Evolutionary conservation across 2,329 filamentous ascomycete species (phyloP).

Genomic region (Anisogramma anomala): DNA sequence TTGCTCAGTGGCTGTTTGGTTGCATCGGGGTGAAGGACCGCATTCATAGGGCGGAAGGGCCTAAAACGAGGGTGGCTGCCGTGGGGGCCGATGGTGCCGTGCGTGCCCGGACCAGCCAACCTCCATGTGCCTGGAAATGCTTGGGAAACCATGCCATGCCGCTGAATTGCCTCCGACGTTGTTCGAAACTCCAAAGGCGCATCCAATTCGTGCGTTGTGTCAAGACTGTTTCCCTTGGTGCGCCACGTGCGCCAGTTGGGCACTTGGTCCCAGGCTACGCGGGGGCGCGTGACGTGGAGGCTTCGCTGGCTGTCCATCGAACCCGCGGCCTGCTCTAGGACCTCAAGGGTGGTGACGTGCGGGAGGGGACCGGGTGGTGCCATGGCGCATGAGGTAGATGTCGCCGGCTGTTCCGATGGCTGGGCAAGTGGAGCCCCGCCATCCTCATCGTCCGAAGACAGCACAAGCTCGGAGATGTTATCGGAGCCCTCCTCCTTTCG

Average conservation of each 20-base stretch:
- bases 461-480: too few species aligned
- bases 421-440: too few species aligned
- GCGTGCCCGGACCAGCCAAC: not conserved
- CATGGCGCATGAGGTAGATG: too few species aligned
- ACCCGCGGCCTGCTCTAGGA: not conserved
- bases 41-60: constrained; percentile 5
- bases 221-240: too few species aligned
- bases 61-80: not conserved
- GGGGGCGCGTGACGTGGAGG: not conserved
- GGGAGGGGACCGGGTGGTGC: not conserved
- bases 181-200: too few species aligned
- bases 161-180: too few species aligned
- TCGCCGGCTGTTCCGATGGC: not conserved
- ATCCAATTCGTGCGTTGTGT: too few species aligned
- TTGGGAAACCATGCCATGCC: too few species aligned
- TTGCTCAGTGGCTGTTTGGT: not conserved
- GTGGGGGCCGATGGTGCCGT: not conserved
- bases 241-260: not conserved
- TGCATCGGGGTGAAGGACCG: not conserved
- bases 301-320: not conserved
- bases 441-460: not conserved
- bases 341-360: not conserved
- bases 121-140: not conserved
- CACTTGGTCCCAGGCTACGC: not conserved
- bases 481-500: too few species aligned